These are phyloP conservation scores for Paraphaeosphaeria minitans DNA, from an alignment of 2,329 filamentous ascomycete genomes.

Conservation along the genomic window DNA sequence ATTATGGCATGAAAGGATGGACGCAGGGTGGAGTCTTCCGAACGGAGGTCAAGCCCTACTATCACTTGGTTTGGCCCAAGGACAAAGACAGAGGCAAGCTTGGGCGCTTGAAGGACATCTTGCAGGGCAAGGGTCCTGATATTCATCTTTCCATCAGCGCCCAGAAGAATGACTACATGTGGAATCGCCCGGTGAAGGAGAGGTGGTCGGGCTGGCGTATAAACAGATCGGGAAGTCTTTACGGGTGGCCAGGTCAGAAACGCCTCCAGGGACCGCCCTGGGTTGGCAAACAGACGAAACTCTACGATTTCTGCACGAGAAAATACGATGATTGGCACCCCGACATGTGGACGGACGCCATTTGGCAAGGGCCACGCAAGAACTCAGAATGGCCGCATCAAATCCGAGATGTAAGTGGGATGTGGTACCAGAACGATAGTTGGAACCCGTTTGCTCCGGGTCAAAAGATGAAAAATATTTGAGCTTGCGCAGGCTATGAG, in stretches of 20 bases:
- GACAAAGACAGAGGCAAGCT: conserved; percentile 46
- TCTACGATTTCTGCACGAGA: conserved; percentile 46
- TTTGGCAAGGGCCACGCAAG: conserved; percentile 36
- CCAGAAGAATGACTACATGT: conserved; percentile 44
- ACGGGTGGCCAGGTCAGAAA: conserved; percentile 20
- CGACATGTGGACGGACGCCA: conserved; percentile 39
- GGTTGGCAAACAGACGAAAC: conserved; percentile 1
- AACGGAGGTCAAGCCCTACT: conserved; percentile 30
- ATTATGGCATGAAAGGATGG: conserved; percentile 17
- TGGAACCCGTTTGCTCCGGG: not conserved
- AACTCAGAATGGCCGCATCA: conserved; percentile 32
- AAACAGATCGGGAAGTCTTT: conserved; percentile 17
- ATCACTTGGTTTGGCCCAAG: conserved; percentile 53
- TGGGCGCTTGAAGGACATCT: conserved; percentile 51
- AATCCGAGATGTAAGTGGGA: conserved; percentile 29
- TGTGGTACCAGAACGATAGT: conserved; percentile 30
- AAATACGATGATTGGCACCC: conserved; percentile 35
- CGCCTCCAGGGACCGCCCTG: conserved; percentile 25
- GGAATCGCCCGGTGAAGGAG: conserved; percentile 43
- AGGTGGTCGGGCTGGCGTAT: conserved; percentile 44
- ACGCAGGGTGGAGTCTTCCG: conserved; percentile 33
- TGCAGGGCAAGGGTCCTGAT: conserved; percentile 51
- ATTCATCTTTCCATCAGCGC: conserved; percentile 51
- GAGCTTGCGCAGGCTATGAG: not conserved
- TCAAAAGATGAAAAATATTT: not conserved